Evolutionary conservation across 441 rosid species (phyloP).

Genomic region (Syzygium malaccense): DNA sequence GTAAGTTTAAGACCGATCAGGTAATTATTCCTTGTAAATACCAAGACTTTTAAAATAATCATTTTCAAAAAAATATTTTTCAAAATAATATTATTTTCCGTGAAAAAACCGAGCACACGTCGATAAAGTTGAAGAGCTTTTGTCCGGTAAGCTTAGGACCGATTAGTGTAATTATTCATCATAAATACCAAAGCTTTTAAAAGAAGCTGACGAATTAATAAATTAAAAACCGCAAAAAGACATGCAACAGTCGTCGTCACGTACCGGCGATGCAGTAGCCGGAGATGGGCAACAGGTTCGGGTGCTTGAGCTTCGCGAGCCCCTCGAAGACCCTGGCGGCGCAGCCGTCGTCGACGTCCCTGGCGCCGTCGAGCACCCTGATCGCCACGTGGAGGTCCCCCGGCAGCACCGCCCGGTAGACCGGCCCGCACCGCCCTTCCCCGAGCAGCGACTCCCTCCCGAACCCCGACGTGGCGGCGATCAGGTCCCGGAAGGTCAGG

Average conservation of each 20-base stretch:
- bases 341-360: conserved; percentile 35
- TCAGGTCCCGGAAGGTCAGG: conserved; percentile 81
- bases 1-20: too few species aligned
- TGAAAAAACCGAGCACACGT: too few species aligned
- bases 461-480: conserved; percentile 83
- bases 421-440: conserved; percentile 76
- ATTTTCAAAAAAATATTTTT: too few species aligned
- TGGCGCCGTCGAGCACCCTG: conserved; percentile 68
- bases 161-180: neutral
- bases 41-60: too few species aligned
- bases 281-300: conserved; percentile 62
- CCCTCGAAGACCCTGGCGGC: conserved; percentile 53
- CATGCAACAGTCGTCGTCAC: neutral
- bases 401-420: conserved; percentile 73
- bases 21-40: too few species aligned
- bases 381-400: conserved; percentile 90
- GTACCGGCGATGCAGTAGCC: conserved; percentile 96
- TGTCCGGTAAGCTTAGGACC: rapidly evolving
- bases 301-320: conserved; percentile 69
- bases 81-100: too few species aligned
- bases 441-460: conserved; percentile 75
- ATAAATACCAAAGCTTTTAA: neutral
- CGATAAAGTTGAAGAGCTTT: too few species aligned
- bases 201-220: too few species aligned
- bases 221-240: neutral